A percentile compares a stretch with the other conserved stretches of the same genome.
Evolutionary conservation across 768 basidiomycete species (phyloP).

Genomic region (Trametes cingulata): DNA sequence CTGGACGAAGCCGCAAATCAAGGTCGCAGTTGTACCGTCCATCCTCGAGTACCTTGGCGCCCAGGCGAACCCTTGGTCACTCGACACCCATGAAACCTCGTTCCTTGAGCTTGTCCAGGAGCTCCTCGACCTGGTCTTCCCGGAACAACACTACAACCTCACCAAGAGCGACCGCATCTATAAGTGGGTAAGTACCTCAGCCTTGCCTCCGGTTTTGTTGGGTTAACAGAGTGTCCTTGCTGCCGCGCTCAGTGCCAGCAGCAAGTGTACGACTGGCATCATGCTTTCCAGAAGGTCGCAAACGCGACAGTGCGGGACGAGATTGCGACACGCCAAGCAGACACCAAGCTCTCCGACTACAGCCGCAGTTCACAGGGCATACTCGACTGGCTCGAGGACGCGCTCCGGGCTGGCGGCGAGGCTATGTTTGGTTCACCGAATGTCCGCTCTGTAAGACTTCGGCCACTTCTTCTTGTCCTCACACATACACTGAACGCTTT

Average conservation of each 20-base stretch:
- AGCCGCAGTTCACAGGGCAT: not conserved
- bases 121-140: not conserved
- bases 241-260: not conserved
- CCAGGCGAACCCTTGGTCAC: not conserved
- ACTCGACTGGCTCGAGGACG: not conserved
- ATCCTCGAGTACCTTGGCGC: not conserved
- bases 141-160: not conserved
- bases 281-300: not conserved
- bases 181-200: not conserved
- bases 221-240: too few relatives aligned
- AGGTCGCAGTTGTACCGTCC: not conserved
- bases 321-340: not conserved
- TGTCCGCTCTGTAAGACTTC: not conserved
- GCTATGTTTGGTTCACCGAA: not conserved
- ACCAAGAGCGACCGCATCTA: not conserved
- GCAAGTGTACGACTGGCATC: conserved; percentile 1
- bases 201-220: not conserved
- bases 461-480: too few relatives aligned
- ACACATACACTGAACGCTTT: not conserved
- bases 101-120: not conserved
- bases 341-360: not conserved
- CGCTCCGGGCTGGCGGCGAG: not conserved
- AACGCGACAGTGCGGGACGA: not conserved
- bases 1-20: not conserved
- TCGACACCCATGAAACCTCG: not conserved